Evolutionary conservation across 305 asterid species (phyloP), one percentile per base, ranked within the genome.

Genomic region (Lippia alba): DNA sequence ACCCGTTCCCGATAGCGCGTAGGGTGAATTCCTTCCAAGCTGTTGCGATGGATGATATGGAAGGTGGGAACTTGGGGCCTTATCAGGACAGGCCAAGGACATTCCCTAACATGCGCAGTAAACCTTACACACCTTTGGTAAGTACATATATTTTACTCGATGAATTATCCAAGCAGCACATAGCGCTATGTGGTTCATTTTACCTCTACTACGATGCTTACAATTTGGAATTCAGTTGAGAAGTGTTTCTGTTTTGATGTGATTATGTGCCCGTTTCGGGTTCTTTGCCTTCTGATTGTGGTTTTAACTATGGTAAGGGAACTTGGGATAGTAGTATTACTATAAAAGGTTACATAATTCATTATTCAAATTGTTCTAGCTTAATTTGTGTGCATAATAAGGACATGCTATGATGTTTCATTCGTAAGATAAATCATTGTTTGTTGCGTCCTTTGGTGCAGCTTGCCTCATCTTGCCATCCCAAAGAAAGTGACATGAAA

Each of bases 81-180:
- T 95, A 82, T 78, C 96, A 83, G 71, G 98, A 89, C 39, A 86
- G 92, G 82, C 85, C 82, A 18, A 86, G 97, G 86, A 84, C 88
- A 34, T 95, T 95, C 72, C 98, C 96, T 65, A 84, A 85, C 85
- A 95, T 92, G 99, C 94, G 97, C 60, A 80, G 69, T 76, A 94
- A 87, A 78, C 84, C 99, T 66, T 81, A 88, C 78, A 83, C 87
- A 53, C 98, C 99, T 53, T 70, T 88, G 97, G 99, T 94, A 74
- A 82, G 91, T 63, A n/a, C 66, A 56, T 60, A 64, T 58, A 56
- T 66, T 55, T 17, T 61, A 55, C 17, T 40, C 54, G 2, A 30
- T 64, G 69, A 14, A 40, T 56, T 51, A n/a, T 46, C 44, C 45
- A 30, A 36, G 60, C 4, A 30, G 40, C 24, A 67, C 33, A 18